Base-by-base conservation (phyloP, 768 basidiomycete genomes). In the Xanthoconium stramineum region DNA sequence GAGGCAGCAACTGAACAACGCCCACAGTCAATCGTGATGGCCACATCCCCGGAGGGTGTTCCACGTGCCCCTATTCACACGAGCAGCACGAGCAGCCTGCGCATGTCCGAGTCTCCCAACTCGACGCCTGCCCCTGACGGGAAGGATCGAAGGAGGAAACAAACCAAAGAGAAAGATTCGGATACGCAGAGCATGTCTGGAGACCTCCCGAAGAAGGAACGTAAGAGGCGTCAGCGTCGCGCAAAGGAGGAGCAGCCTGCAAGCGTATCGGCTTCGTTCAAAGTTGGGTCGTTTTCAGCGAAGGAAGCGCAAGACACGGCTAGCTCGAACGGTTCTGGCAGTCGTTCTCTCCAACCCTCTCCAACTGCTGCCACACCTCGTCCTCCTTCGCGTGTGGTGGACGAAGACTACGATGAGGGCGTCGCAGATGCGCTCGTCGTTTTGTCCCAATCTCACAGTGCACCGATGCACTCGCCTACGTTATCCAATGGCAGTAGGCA, bases 341-440 rank as follows among this genome's bases (percentile, higher is more conserved):
- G 70, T 50, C 75, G 86, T 30, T 89, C 87, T 2, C 75, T 84
- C 39, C 88, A 88, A 61, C 88, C 87, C 3, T 89, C 86, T 32
- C 88, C 89, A 2, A 89, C 82, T 2, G 82, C 79, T 55, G 80
- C 77, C 19, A 78, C 80, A 8, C 80, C 83, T 50, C 73, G 82
- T 37, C 80, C 84, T 17, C 84, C 86, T 8, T 76, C 83, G 12
- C 80, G 94, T 8, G 74, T 82, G 2, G 80, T 95, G 17, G 93
- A 97, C 65, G 94, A 98, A 62, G 90, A 97, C 63, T 97, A 97
- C 62, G 94, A 98, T 63, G 94, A 94, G 70, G 90, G 88, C 28
- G 89, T 85, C n/a, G 84, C 91, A 5, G 92, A 93, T 61, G 83
- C 90, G 0, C 75, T 97, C 35, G 90, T 97, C 72, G 83, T 80